Conservation (phyloP, 306 rosid genomes). For the Senna siamea region DNA sequence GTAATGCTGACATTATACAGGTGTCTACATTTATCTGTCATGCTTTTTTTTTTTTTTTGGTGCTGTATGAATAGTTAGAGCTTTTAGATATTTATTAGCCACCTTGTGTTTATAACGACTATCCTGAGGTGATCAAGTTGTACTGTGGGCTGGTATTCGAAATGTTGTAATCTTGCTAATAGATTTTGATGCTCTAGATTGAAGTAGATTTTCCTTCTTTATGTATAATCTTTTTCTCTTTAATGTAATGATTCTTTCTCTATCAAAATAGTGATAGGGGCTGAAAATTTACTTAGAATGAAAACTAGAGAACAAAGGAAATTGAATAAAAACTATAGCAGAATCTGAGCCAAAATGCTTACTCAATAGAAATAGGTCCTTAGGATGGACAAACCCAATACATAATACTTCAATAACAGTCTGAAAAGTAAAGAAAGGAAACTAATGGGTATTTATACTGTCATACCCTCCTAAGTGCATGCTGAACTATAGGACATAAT, state of each 20-base stretch:
- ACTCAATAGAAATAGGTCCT: too few species aligned
- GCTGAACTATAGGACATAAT: too few species aligned
- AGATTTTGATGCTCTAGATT: neutral
- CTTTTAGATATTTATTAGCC: constrained; percentile 9
- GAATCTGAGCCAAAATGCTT: too few species aligned
- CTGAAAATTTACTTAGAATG: too few species aligned
- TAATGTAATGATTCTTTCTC: neutral
- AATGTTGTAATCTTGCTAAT: neutral
- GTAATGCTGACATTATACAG: constrained; percentile 97
- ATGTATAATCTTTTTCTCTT: neutral
- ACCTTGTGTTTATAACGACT: constrained; percentile 24
- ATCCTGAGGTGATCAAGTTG: neutral
- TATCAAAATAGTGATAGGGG: too few species aligned
- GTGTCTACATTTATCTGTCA: constrained; percentile 49
- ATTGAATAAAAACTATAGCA: too few species aligned
- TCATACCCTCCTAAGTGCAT: too few species aligned
- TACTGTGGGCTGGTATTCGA: neutral
- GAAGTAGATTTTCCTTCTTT: neutral
- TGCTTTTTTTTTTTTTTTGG: neutral
- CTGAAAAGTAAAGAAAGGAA: too few species aligned
- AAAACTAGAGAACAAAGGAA: too few species aligned
- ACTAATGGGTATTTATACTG: too few species aligned
- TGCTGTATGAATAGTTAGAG: constrained; percentile 9
- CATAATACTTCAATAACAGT: too few species aligned
- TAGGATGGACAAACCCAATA: too few species aligned